Percentiles rank a stretch among this genome's conserved stretches.
Conservation (phyloP, 345 rosid species). For the Laguncularia racemosa region DNA sequence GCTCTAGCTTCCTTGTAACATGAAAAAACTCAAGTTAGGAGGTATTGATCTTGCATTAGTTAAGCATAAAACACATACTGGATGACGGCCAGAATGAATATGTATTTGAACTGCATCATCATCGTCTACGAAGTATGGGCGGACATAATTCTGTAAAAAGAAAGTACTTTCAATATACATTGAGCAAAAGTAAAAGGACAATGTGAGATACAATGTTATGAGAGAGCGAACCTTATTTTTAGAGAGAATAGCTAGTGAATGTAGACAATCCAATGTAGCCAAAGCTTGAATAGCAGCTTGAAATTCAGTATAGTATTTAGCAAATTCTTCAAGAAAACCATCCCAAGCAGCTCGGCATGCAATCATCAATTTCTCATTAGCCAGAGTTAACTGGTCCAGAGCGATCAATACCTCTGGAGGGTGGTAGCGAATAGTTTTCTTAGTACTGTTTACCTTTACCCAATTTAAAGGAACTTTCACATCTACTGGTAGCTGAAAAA, state of each 20-base stretch:
- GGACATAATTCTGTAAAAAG: slow-evolving; percentile 59
- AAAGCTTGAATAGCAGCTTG: slow-evolving; percentile 77
- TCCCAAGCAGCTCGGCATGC: slow-evolving; percentile 78
- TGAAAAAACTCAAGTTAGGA: not conserved
- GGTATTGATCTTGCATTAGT: not conserved
- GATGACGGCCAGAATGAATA: slow-evolving; percentile 78
- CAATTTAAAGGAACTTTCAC: slow-evolving; percentile 67
- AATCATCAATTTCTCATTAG: slow-evolving; percentile 63
- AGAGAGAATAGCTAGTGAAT: slow-evolving; percentile 76
- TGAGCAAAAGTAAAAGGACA: no score
- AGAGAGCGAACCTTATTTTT: slow-evolving; percentile 49
- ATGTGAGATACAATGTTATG: no score
- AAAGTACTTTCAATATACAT: not conserved
- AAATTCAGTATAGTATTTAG: slow-evolving; percentile 59
- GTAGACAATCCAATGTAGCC: slow-evolving; percentile 85
- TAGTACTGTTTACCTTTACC: slow-evolving; percentile 84
- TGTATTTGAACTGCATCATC: slow-evolving; percentile 66
- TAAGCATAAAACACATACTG: slow-evolving; percentile 39
- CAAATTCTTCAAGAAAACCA: slow-evolving; percentile 56
- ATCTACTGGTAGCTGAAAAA: slow-evolving; percentile 61
- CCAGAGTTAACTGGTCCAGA: slow-evolving; percentile 66
- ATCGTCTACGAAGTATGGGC: slow-evolving; percentile 60
- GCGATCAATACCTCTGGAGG: slow-evolving; percentile 76
- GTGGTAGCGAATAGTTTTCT: slow-evolving; percentile 82
- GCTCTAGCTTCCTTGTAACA: no score